Evolutionary conservation across 768 basidiomycete genomes (phyloP).

Genomic region (Amanita jacksonii): DNA sequence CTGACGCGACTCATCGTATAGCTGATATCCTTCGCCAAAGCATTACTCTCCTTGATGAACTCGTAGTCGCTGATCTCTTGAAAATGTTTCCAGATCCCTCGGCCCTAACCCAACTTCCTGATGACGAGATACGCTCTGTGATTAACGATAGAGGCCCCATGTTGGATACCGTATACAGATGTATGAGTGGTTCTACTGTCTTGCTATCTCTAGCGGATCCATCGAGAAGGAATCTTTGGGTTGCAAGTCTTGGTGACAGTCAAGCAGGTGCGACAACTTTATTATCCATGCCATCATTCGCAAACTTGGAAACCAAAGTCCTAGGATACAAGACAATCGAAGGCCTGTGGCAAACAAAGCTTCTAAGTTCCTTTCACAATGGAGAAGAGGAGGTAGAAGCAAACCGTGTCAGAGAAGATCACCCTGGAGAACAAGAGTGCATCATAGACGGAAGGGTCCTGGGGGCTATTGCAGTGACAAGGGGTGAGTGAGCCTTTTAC

Average conservation of each 20-base stretch:
- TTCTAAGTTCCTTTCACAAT: slow-evolving; percentile 43
- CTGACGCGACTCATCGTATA: slow-evolving; percentile 12
- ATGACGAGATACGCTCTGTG: slow-evolving; percentile 28
- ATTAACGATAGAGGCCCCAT: slow-evolving; percentile 32
- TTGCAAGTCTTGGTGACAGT: slow-evolving; percentile 49
- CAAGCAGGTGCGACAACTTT: slow-evolving; percentile 31
- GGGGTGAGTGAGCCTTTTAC: slow-evolving; percentile 28
- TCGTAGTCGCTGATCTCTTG: slow-evolving; percentile 27
- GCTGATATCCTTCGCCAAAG: slow-evolving; percentile 23
- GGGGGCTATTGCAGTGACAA: slow-evolving; percentile 47
- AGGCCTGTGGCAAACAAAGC: slow-evolving; percentile 27
- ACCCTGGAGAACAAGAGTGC: slow-evolving; percentile 37
- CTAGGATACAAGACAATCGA: slow-evolving; percentile 26
- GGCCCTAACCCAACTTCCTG: slow-evolving; percentile 23
- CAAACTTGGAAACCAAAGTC: slow-evolving; percentile 19
- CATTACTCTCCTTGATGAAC: slow-evolving; percentile 29
- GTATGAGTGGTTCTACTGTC: slow-evolving; percentile 44
- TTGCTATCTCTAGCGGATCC: slow-evolving; percentile 40
- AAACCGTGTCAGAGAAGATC: slow-evolving; percentile 29
- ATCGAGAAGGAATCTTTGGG: slow-evolving; percentile 34
- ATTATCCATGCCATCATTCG: not conserved
- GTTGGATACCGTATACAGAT: slow-evolving; percentile 27
- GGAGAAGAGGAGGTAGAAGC: slow-evolving; percentile 34
- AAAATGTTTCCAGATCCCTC: slow-evolving; percentile 31
- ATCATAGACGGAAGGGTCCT: slow-evolving; percentile 37